Conservation (phyloP, 768 basidiomycete genomes). For the Rhodotorula babjevae region DNA sequence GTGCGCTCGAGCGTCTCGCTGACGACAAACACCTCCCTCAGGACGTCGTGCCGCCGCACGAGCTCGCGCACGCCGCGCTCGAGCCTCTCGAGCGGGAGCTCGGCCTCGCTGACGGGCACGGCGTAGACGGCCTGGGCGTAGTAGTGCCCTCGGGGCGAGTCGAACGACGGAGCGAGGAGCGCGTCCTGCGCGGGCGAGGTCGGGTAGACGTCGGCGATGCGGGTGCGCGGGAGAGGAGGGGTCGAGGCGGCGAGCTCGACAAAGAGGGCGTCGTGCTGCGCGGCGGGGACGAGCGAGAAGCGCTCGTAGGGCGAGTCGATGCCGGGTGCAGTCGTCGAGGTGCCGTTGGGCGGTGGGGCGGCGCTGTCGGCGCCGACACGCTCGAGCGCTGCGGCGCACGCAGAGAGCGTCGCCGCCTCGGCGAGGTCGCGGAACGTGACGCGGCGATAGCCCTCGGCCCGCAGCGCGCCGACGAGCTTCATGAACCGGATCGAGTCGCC, state of each 20-base stretch:
- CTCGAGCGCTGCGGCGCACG: slow-evolving; percentile 20
- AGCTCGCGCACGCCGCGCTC: slow-evolving; percentile 4
- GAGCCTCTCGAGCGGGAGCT: slow-evolving; percentile 9
- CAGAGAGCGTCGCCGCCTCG: slow-evolving; percentile 13
- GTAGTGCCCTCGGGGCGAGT: slow-evolving; percentile 28
- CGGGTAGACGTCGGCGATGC: slow-evolving; percentile 29
- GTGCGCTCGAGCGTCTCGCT: slow-evolving; percentile 3
- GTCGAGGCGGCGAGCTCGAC: slow-evolving; percentile 5
- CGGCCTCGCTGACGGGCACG: background rate
- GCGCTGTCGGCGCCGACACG: background rate
- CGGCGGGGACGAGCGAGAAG: slow-evolving; percentile 10
- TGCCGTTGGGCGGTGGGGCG: background rate
- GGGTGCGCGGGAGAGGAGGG: background rate
- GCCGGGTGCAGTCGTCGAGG: background rate
- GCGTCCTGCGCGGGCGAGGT: slow-evolving; percentile 36
- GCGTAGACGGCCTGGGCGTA: slow-evolving; percentile 36
- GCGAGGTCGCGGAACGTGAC: slow-evolving; percentile 23
- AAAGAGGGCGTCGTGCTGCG: background rate
- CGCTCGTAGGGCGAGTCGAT: background rate
- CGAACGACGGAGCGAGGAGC: slow-evolving; percentile 32
- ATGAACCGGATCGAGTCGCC: slow-evolving; percentile 39
- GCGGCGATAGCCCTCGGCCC: background rate
- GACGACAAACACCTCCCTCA: slow-evolving; percentile 28
- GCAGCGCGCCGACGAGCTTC: slow-evolving; percentile 18
- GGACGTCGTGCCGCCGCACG: slow-evolving; percentile 21